Evolutionary conservation across 108 stramenopile genomes (phyloP).

Genomic region (Cyclotella baltica): DNA sequence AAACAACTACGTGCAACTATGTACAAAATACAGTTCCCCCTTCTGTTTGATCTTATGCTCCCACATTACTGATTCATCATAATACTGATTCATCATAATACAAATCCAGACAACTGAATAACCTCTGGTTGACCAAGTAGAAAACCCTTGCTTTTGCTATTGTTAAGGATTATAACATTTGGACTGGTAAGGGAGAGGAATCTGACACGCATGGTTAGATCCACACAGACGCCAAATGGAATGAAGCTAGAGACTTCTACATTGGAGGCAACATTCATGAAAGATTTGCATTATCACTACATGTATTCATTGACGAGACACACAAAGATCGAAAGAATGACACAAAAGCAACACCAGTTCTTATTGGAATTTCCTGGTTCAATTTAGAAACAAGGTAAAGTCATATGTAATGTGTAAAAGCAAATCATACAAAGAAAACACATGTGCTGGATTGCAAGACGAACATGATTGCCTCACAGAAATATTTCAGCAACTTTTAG

Average conservation of each 20-base stretch:
- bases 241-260: neutral
- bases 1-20: no score
- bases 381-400: neutral
- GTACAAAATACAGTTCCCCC: no score
- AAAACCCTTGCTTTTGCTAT: no score
- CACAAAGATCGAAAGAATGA: neutral
- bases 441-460: conserved; percentile 2
- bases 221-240: neutral
- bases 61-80: no score
- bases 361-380: neutral
- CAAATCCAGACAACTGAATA: no score
- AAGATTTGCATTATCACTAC: neutral
- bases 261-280: neutral
- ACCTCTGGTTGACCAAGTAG: no score
- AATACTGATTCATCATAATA: no score
- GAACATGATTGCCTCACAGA: conserved; percentile 7
- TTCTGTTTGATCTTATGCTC: no score
- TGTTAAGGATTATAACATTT: conserved; percentile 1
- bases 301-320: conserved; percentile 8
- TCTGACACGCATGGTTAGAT: conserved; percentile 1
- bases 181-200: neutral
- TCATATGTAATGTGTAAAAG: neutral
- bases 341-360: neutral
- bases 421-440: neutral
- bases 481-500: neutral